These are phyloP conservation scores for Candida hungchunana DNA, from an alignment of 805 yeast species.

Conservation along the genomic window DNA sequence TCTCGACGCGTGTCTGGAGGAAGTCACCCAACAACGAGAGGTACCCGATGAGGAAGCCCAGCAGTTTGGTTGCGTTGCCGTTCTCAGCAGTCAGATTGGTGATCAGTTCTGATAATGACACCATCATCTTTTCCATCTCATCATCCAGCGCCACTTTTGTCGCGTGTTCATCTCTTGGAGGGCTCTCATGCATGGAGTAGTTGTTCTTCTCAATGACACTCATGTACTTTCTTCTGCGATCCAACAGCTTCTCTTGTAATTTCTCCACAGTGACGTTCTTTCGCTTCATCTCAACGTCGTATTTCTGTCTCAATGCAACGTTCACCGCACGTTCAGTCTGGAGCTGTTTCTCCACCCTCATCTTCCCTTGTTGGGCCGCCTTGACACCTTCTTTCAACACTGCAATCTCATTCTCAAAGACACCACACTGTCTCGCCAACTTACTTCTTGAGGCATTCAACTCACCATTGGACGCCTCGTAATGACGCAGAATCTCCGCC, in stretches of 20 bases:
- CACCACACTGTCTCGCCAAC: neutral
- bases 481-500: constrained; percentile 12
- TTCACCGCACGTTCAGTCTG: constrained; percentile 9
- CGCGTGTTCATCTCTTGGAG: neutral
- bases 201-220: constrained; percentile 7
- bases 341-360: constrained; percentile 6
- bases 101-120: constrained; percentile 17
- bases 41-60: constrained; percentile 10
- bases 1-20: neutral
- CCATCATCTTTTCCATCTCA: constrained; percentile 22
- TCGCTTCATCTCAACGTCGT: constrained; percentile 21
- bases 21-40: constrained; percentile 6
- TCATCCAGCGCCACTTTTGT: constrained; percentile 13
- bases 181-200: neutral
- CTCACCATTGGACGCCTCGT: constrained; percentile 8
- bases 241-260: constrained; percentile 17
- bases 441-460: neutral
- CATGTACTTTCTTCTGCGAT: constrained; percentile 10
- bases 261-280: constrained; percentile 15
- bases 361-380: constrained; percentile 1
- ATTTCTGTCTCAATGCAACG: constrained; percentile 14
- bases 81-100: constrained; percentile 14
- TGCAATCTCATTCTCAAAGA: constrained; percentile 4
- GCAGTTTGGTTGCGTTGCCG: constrained; percentile 5
- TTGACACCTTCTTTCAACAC: constrained; percentile 1